Evolutionary conservation across 768 basidiomycete species (phyloP), one percentile per base, ranked within the genome.

Genomic region (Albatrellus ellisii): DNA sequence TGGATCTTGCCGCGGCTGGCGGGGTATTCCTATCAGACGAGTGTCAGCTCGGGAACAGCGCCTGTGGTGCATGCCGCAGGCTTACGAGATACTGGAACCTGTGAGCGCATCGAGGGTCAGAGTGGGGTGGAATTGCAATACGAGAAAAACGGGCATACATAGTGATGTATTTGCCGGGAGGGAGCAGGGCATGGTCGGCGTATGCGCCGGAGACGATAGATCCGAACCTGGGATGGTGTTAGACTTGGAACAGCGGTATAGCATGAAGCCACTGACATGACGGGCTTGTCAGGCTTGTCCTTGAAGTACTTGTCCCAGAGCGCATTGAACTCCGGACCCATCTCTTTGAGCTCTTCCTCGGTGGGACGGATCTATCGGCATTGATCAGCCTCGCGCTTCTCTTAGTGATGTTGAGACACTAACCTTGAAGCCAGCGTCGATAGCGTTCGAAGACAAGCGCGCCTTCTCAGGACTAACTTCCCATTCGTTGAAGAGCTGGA

Each of bases 251-350:
- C 20, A 31, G 26, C 22, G 17, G 26, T 14, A 9, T 36, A 14
- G 15, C 33, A 24, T 25, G 34, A 15, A n/a, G 21, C 20, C 6
- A 20, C 39, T 22, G 56, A 73, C 77, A 80, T 80, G 45, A 80
- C 76, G 3, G 79, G 79, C 65, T 81, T 82, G 65, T 80, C 79
- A 41, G 78, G 79, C 64, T 79, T 81, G 64, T 82, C 75, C 65
- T 76, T 79, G 71, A 83, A 81, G 62, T 83, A 81, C 22, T 28
- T 67, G 54, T 82, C 59, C 74, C 73, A 80, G 36, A 80, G 69
- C 47, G 65, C 63, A 51, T 77, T 77, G 61, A 80, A 81, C 52
- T 81, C 79, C 12, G 77, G 78, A n/a, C 79, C 79, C 77, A 80
- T 79, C 58, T 79, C 76, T 56, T 79, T 80, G 46, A 80, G 62